phyloP scores from a whole-genome alignment of 2,329 filamentous ascomycete species.

The Rhinocladiella mackenziei region DNA sequence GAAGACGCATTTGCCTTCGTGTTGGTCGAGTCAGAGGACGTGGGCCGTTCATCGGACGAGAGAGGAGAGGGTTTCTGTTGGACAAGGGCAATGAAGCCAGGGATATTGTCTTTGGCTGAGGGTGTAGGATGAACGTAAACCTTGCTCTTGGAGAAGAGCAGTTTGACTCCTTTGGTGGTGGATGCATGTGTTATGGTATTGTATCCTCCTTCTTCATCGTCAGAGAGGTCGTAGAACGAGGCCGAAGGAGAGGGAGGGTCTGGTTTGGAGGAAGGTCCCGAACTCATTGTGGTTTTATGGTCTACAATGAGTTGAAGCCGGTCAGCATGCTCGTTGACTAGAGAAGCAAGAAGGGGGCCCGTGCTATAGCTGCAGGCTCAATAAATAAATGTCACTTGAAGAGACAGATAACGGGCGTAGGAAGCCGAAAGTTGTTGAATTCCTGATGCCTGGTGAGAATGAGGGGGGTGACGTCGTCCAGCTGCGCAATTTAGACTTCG shows the following conservation, averaged over 20 bases:
- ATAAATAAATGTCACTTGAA: too few species aligned
- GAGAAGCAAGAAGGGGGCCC: too few species aligned
- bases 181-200: constrained; percentile 82
- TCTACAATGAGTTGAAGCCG: background rate
- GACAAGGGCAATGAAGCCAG: constrained; percentile 86
- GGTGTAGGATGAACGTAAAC: constrained; percentile 95
- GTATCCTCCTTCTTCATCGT: constrained; percentile 93
- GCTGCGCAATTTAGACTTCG: constrained; percentile 9
- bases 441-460: constrained; percentile 20
- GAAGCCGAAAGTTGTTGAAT: constrained; percentile 9
- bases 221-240: constrained; percentile 92
- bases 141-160: constrained; percentile 96
- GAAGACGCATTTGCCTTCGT: constrained; percentile 53
- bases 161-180: constrained; percentile 78
- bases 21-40: constrained; percentile 44
- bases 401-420: background rate
- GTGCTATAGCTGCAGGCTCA: too few species aligned
- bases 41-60: constrained; percentile 33
- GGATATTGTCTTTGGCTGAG: constrained; percentile 90
- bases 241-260: constrained; percentile 66
- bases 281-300: constrained; percentile 14
- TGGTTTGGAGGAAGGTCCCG: constrained; percentile 12
- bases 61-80: constrained; percentile 65
- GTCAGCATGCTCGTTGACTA: constrained; percentile 3
- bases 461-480: background rate